phyloP scores from a whole-genome alignment of 345 rosid genomes.

The Erysimum cheiranthoides region DNA sequence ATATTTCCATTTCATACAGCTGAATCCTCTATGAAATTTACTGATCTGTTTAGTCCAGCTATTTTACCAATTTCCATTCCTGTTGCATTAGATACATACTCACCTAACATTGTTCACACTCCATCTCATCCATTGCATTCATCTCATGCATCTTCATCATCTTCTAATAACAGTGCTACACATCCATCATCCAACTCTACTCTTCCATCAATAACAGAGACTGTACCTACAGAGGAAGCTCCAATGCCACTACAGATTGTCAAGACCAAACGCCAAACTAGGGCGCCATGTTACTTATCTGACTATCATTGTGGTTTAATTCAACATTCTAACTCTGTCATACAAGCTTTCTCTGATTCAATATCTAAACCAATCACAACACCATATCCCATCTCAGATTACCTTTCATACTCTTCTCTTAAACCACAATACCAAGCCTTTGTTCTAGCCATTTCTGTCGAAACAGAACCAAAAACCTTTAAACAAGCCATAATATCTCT shows the following conservation, averaged over 20 bases:
- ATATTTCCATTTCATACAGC: not conserved
- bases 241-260: not conserved
- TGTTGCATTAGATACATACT: too few relatives aligned
- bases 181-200: too few relatives aligned
- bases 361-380: not conserved
- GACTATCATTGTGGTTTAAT: not conserved
- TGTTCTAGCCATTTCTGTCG: fast-evolving
- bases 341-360: not conserved
- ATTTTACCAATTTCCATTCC: too few relatives aligned
- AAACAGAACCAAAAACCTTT: not conserved
- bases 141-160: not conserved
- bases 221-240: not conserved
- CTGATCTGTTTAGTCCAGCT: too few relatives aligned
- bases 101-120: too few relatives aligned
- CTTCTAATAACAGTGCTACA: too few relatives aligned
- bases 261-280: not conserved
- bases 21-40: not conserved
- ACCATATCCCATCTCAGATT: not conserved
- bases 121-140: too few relatives aligned
- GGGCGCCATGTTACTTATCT: not conserved
- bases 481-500: not conserved
- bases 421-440: not conserved
- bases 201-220: not conserved
- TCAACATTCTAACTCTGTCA: not conserved
- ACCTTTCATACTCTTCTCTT: too few relatives aligned